Conservation (phyloP, 345 rosid genomes). For the Carallia brachiata region DNA sequence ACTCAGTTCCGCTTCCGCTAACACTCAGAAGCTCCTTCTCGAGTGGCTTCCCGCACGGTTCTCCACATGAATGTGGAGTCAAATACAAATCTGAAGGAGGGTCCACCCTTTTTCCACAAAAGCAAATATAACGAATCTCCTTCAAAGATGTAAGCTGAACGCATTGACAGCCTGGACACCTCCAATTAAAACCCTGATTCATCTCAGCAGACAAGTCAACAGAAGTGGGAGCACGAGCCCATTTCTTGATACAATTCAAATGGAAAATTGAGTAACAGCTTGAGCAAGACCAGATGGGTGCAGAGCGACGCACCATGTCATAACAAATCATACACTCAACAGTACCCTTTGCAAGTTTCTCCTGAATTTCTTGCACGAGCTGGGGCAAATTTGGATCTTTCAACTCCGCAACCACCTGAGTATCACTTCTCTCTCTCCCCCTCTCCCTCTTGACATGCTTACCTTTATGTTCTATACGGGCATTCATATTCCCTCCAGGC, state of each 20-base stretch:
- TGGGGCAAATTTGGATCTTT: slow-evolving; percentile 72
- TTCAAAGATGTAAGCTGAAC: slow-evolving; percentile 71
- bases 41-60: slow-evolving; percentile 90
- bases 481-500: slow-evolving; percentile 28
- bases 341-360: slow-evolving; percentile 64
- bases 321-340: slow-evolving; percentile 98
- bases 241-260: slow-evolving; percentile 84
- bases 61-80: slow-evolving; percentile 98
- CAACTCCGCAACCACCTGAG: slow-evolving; percentile 25
- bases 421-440: slow-evolving; percentile 30
- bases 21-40: slow-evolving; percentile 46
- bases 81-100: slow-evolving; percentile 88
- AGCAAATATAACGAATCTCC: slow-evolving; percentile 80
- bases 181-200: slow-evolving; percentile 88
- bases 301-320: slow-evolving; percentile 80
- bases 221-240: slow-evolving; percentile 95
- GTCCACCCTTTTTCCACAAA: slow-evolving; percentile 79
- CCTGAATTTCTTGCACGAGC: slow-evolving; percentile 88
- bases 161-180: slow-evolving; percentile 95
- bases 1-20: slow-evolving; percentile 38
- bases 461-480: slow-evolving; percentile 27
- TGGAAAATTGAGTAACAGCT: slow-evolving; percentile 95
- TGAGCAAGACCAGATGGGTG: slow-evolving; percentile 85
- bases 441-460: slow-evolving; percentile 38
- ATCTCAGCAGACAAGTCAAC: slow-evolving; percentile 73